Conservation (phyloP, 106 monocot genomes). For the Dendrobium officinale region DNA sequence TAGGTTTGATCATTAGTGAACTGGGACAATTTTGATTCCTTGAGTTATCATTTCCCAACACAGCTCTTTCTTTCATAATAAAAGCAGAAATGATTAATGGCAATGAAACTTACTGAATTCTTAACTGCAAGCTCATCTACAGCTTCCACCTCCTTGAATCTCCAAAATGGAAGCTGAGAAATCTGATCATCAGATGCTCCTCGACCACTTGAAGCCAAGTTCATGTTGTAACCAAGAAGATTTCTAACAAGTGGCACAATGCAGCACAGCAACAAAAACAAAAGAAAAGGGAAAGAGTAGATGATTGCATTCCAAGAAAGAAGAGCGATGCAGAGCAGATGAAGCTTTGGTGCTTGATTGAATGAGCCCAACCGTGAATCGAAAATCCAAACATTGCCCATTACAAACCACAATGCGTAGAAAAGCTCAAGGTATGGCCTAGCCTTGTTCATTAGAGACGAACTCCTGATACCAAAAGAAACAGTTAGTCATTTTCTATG, state of each 20-base stretch:
- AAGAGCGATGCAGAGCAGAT: slow-evolving; percentile 52
- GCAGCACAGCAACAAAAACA: slow-evolving; percentile 83
- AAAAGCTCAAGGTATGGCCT: slow-evolving; percentile 66
- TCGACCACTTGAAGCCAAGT: slow-evolving; percentile 34
- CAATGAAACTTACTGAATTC: slow-evolving; percentile 27
- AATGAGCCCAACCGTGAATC: slow-evolving; percentile 49
- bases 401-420: slow-evolving; percentile 87
- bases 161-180: slow-evolving; percentile 49
- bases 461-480: slow-evolving; percentile 14
- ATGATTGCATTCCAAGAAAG: slow-evolving; percentile 69
- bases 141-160: slow-evolving; percentile 28
- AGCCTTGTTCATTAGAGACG: slow-evolving; percentile 56
- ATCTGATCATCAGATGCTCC: slow-evolving; percentile 82
- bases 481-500: neutral
- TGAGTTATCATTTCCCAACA: too few relatives aligned
- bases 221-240: slow-evolving; percentile 78
- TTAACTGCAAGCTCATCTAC: slow-evolving; percentile 9
- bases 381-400: slow-evolving; percentile 92
- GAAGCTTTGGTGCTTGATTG: slow-evolving; percentile 40
- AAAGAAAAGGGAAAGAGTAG: slow-evolving; percentile 86
- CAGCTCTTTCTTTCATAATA: too few relatives aligned
- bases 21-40: too few relatives aligned
- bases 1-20: too few relatives aligned
- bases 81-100: too few relatives aligned
- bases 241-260: slow-evolving; percentile 52